Evolutionary conservation across 169 alveolate genomes (phyloP).

Genomic region (Amoebophrya sp.): DNA sequence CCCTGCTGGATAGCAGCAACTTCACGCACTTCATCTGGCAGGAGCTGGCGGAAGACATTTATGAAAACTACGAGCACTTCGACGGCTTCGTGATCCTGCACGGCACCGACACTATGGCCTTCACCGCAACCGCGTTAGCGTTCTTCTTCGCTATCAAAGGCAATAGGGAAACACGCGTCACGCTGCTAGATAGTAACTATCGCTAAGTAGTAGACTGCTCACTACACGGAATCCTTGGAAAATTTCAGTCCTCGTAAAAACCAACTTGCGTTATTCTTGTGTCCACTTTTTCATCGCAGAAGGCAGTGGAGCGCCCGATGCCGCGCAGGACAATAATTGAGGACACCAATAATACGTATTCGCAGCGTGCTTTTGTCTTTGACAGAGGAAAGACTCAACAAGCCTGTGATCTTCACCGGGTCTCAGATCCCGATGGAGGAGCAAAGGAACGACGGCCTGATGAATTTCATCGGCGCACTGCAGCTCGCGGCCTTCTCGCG

Average conservation of each 20-base stretch:
- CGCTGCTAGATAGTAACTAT: no score
- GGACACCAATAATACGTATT: no score
- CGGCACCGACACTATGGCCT: slow-evolving; percentile 84
- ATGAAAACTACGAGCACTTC: slow-evolving; percentile 57
- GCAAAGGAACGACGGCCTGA: slow-evolving; percentile 64
- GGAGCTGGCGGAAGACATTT: slow-evolving; percentile 57
- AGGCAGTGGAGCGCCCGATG: no score
- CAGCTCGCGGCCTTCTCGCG: slow-evolving; percentile 63
- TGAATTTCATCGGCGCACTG: slow-evolving; percentile 63
- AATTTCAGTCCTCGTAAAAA: no score
- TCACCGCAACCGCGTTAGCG: slow-evolving; percentile 66
- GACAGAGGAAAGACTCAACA: slow-evolving; percentile 61
- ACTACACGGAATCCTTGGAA: no score
- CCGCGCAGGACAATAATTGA: no score
- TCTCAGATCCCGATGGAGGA: slow-evolving; percentile 60
- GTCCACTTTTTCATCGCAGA: no score
- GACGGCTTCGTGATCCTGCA: slow-evolving; percentile 69
- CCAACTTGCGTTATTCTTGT: no score
- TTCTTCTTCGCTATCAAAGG: no score
- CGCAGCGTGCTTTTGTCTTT: no score
- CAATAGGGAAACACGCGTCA: no score
- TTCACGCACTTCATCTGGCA: slow-evolving; percentile 50
- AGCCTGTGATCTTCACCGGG: slow-evolving; percentile 71
- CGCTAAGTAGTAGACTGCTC: no score
- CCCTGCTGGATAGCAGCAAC: slow-evolving; percentile 50